phyloP scores from a whole-genome alignment of 495 filamentous ascomycete genomes.

The Hyaloscypha variabilis region DNA sequence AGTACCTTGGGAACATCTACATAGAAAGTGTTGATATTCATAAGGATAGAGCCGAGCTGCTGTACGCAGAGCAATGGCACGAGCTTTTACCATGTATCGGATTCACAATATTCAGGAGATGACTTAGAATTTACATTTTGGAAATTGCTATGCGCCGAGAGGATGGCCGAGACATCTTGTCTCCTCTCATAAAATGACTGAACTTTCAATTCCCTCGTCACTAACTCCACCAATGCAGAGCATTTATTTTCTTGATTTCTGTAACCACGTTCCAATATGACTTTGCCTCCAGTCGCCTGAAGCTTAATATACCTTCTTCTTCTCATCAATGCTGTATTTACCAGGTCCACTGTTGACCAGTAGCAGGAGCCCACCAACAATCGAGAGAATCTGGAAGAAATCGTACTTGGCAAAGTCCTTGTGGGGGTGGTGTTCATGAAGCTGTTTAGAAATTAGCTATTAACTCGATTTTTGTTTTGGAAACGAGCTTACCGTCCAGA shows the following conservation, averaged over 20 bases:
- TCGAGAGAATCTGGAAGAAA: slow-evolving; percentile 99
- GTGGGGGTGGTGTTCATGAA: slow-evolving; percentile 96
- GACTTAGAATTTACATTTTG: background rate
- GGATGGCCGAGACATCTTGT: background rate
- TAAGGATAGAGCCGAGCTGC: too few relatives aligned
- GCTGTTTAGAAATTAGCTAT: slow-evolving; percentile 53
- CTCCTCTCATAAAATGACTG: slow-evolving; percentile 18
- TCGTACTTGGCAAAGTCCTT: slow-evolving; percentile 99
- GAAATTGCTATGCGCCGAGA: background rate
- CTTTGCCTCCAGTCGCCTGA: background rate
- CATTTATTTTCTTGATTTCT: slow-evolving; percentile 26
- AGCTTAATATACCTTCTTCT: slow-evolving; percentile 96
- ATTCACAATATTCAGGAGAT: background rate
- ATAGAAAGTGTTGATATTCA: too few relatives aligned
- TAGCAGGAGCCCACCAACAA: slow-evolving; percentile 93
- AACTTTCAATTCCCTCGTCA: slow-evolving; percentile 9
- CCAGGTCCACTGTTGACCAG: slow-evolving; percentile 98
- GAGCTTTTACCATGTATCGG: too few relatives aligned
- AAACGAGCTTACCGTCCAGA: slow-evolving; percentile 85
- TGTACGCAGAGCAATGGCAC: too few relatives aligned
- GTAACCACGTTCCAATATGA: slow-evolving; percentile 7
- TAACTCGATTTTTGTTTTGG: background rate
- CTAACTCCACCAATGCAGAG: slow-evolving; percentile 30
- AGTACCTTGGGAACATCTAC: too few relatives aligned
- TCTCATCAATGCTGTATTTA: slow-evolving; percentile 97